Percentiles rank a stretch among this genome's conserved stretches.
These are phyloP conservation scores for Aspergillus japonicus DNA, from an alignment of 2,329 filamentous ascomycete genomes.

Conservation along the genomic window DNA sequence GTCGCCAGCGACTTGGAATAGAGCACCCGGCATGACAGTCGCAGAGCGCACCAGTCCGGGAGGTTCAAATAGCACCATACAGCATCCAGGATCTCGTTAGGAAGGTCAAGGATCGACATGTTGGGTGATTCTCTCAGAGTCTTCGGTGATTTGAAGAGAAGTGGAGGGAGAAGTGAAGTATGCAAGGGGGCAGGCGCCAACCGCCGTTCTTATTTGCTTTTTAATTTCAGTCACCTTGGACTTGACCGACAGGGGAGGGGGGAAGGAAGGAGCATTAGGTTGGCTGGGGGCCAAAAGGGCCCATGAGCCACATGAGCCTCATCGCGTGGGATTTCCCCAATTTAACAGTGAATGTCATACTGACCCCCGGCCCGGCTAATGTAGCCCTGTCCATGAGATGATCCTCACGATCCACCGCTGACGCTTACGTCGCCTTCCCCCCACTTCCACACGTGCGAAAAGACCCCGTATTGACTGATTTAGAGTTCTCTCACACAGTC, in stretches of 20 bases:
- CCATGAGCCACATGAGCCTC: not conserved
- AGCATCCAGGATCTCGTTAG: not conserved
- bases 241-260: not conserved
- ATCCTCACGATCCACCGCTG: not conserved
- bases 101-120: not conserved
- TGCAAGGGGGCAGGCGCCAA: not conserved
- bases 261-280: not conserved
- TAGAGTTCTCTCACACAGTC: no score
- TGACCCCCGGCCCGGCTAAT: not conserved
- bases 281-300: not conserved
- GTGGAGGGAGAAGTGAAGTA: not conserved
- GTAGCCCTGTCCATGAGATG: not conserved
- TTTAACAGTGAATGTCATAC: not conserved
- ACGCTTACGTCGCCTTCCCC: not conserved
- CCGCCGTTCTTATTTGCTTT: not conserved
- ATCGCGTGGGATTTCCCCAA: not conserved
- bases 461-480: no score
- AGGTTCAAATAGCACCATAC: not conserved
- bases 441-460: not conserved
- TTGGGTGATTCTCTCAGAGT: not conserved
- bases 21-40: not conserved
- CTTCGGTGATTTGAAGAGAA: not conserved
- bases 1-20: not conserved
- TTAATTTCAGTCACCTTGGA: not conserved
- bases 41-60: not conserved